A percentile compares a stretch with the other conserved stretches of the same genome.
Evolutionary conservation across 169 alveolate genomes (phyloP).

Genomic region (Pseudocohnilembus persalinus): DNA sequence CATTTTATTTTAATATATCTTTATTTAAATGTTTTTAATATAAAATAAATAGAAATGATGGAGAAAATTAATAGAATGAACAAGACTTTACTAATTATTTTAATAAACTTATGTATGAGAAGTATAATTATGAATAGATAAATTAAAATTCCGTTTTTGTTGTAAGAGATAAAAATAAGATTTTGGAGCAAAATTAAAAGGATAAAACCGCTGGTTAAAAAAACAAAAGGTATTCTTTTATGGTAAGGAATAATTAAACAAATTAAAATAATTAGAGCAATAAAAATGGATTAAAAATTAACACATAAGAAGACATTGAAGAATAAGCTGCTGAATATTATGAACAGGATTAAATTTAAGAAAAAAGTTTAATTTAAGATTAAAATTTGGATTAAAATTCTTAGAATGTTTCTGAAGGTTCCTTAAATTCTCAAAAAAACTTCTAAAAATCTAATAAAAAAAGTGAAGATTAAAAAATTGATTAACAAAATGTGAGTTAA

Average conservation of each 20-base stretch:
- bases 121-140: background rate
- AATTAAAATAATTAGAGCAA: too few relatives aligned
- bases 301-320: background rate
- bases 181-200: background rate
- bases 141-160: background rate
- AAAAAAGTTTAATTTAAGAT: too few relatives aligned
- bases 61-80: background rate
- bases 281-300: background rate
- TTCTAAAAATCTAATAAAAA: too few relatives aligned
- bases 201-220: background rate
- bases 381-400: too few relatives aligned
- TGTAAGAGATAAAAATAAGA: background rate
- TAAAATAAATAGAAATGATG: background rate
- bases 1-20: background rate
- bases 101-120: background rate
- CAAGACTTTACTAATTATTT: background rate
- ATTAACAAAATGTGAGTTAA: too few relatives aligned
- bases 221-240: background rate
- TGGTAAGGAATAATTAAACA: background rate
- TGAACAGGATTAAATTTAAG: too few relatives aligned
- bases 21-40: background rate
- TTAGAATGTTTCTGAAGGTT: too few relatives aligned
- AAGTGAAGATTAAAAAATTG: too few relatives aligned
- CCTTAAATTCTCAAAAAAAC: too few relatives aligned
- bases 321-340: too few relatives aligned